A percentile compares a stretch with the other conserved stretches of the same genome.
These are phyloP conservation scores for Sporothrix brunneoviolacea DNA, from an alignment of 2,329 filamentous ascomycete species.

Conservation along the genomic window DNA sequence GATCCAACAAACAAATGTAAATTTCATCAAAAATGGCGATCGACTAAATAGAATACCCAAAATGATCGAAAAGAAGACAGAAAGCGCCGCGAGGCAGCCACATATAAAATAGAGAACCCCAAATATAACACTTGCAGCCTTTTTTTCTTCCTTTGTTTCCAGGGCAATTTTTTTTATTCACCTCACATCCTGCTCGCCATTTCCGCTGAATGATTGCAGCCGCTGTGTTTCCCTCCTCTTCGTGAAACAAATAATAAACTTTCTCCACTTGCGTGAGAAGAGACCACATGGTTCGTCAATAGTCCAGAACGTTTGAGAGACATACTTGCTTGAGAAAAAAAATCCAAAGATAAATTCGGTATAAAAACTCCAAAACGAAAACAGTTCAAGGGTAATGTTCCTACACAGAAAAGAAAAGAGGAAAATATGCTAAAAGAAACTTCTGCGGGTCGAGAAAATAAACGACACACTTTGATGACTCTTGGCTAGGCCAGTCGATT, in stretches of 20 bases:
- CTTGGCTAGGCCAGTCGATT: too few relatives aligned
- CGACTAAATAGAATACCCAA: neutral
- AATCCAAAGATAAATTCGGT: neutral
- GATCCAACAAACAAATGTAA: neutral
- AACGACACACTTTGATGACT: too few relatives aligned
- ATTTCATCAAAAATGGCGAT: neutral
- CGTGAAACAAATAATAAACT: neutral
- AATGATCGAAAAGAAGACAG: neutral
- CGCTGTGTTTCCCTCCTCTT: too few relatives aligned
- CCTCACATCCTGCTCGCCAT: neutral
- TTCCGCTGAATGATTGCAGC: too few relatives aligned
- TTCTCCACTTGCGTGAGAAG: neutral
- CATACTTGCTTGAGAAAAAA: neutral
- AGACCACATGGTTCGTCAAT: neutral
- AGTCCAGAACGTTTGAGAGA: neutral
- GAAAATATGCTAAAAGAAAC: too few relatives aligned
- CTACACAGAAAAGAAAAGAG: too few relatives aligned
- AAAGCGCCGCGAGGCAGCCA: conserved; percentile 40
- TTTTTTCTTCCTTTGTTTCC: neutral
- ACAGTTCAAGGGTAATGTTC: too few relatives aligned
- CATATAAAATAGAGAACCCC: conserved; percentile 2
- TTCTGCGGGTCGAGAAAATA: too few relatives aligned
- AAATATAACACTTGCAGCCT: conserved; percentile 29
- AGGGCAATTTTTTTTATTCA: too few relatives aligned
- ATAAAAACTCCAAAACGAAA: neutral